Evolutionary conservation across 192 early-diverging fungal genomes (phyloP), one percentile per base, ranked within the genome.

Genomic region (Nowakowskiella sp.): DNA sequence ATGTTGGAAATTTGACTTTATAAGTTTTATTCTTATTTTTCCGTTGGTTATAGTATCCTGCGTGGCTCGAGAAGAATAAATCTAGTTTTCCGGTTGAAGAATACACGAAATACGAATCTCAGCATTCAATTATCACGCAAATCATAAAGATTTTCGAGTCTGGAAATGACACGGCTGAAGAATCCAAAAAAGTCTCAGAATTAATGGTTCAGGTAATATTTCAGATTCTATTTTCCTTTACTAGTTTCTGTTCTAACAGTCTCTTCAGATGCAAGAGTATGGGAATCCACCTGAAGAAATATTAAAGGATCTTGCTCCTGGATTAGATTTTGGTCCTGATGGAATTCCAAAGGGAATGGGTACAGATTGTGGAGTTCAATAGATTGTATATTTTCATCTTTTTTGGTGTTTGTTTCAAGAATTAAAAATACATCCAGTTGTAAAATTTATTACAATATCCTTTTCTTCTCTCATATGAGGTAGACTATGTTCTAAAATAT

Each of bases 251-350:
- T 23, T 44, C n/a, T 33, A 42, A 23, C 43, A n/a, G 32, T n/a
- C 42, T 47, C 32, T 23, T 36, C 59, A 88, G 81, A 93, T 99
- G 88, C 94, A 99, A 82, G 90, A 92, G 31, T 83, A 77, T 42
- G 96, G 96, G 28, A 91, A 96, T 58, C 96, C 96, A 19, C 96
- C 96, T 3, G 77, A 85, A 33, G 91, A 85, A 49, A 74, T 99
- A 19, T 62, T 99, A 53, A 82, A 89, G 54, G 85, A 91, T 25
- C 64, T 98, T 57, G 89, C 90, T 13, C 95, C 95, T 7, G 95
- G 88, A 30, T 75, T 92, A 74, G 84, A 92, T 43, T 57, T 93
- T 42, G 90, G 88, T 55, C 65, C 81, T 31, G 79, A 80, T 49
- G 87, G 85, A 28, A 57, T 85, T 33, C 81, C 85, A 50, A 74